Conservation (phyloP, 139 green algal genomes). For the Gonium pectorale region DNA sequence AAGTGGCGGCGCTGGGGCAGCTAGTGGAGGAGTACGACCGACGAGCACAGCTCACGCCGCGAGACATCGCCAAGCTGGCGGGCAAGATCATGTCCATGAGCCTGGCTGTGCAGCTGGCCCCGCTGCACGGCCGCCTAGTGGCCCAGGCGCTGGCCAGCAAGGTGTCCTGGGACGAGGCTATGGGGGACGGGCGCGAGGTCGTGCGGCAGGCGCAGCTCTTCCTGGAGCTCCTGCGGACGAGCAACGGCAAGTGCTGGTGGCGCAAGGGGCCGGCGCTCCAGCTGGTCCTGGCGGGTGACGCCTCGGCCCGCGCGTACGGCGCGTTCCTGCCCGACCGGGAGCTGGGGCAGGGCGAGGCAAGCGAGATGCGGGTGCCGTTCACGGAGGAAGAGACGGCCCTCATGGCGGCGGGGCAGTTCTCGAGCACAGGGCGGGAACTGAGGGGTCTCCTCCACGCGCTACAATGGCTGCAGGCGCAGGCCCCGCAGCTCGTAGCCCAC, state of each 20-base stretch:
- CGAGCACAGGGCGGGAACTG: conserved; percentile 1
- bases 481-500: too few relatives aligned
- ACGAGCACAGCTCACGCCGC: not conserved
- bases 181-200: not conserved
- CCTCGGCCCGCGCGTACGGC: not conserved
- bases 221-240: not conserved
- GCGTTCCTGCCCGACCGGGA: not conserved
- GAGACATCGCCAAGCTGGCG: not conserved
- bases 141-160: not conserved
- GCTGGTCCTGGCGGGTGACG: not conserved
- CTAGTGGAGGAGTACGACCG: not conserved
- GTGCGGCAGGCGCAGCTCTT: not conserved
- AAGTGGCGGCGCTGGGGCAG: not conserved
- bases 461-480: too few relatives aligned
- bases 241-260: conserved; percentile 4
- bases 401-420: not conserved
- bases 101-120: not conserved
- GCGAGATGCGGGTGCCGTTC: not conserved
- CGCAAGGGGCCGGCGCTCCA: not conserved
- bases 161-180: not conserved
- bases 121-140: not conserved
- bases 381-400: not conserved
- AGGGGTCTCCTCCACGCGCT: too few relatives aligned
- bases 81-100: conserved; percentile 21
- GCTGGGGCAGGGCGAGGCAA: not conserved